Conservation (phyloP, 805 yeast genomes). For the Wickerhamiella galacta region DNA sequence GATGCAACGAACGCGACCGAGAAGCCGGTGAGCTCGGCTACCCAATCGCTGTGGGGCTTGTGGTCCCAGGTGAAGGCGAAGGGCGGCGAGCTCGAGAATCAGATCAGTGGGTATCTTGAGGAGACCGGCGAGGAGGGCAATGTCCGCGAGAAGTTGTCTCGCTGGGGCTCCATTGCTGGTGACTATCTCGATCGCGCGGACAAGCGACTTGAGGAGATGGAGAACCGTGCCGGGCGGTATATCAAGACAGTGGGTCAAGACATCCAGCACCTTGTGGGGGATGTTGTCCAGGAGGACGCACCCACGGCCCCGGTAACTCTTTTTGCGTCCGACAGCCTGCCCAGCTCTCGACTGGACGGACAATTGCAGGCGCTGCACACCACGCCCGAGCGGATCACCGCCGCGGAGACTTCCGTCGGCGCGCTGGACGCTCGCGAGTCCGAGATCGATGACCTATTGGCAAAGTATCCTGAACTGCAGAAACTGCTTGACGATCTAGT, state of each 20-base stretch:
- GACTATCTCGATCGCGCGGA: constrained; percentile 56
- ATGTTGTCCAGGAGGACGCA: constrained; percentile 18
- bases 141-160: constrained; percentile 19
- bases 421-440: constrained; percentile 32
- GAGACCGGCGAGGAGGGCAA: constrained; percentile 11
- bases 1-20: no score
- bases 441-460: constrained; percentile 33
- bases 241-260: constrained; percentile 39
- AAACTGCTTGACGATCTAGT: constrained; percentile 46
- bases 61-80: constrained; percentile 4
- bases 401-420: constrained; percentile 19
- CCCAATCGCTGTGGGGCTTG: constrained; percentile 1
- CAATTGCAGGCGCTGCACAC: constrained; percentile 40
- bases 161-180: constrained; percentile 33
- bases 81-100: constrained; percentile 2
- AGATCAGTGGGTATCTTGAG: constrained; percentile 2
- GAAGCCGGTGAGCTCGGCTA: no score
- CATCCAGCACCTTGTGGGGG: constrained; percentile 27
- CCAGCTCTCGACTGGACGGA: constrained; percentile 43
- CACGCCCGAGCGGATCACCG: constrained; percentile 30
- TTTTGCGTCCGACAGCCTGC: constrained; percentile 27
- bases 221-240: constrained; percentile 47
- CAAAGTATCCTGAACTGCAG: constrained; percentile 34
- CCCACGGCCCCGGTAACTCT: constrained; percentile 22
- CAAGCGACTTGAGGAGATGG: constrained; percentile 54